Percentiles rank a stretch among this genome's conserved stretches.
These are phyloP conservation scores for Coniochaeta sp. DNA, from an alignment of 2,329 filamentous ascomycete species.

Conservation along the genomic window DNA sequence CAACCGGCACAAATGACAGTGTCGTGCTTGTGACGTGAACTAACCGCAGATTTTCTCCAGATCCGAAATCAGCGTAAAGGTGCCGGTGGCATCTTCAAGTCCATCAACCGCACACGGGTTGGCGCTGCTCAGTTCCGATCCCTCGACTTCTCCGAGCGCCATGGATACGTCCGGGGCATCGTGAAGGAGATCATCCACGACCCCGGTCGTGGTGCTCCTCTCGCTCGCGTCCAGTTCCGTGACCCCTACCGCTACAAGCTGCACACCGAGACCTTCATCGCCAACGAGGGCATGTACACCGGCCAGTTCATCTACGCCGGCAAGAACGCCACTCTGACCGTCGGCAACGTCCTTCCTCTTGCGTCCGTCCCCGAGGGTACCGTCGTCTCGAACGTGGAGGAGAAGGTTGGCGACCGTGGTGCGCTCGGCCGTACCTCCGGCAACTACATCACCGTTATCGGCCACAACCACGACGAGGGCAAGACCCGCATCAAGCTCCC, in stretches of 20 bases:
- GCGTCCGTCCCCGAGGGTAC: constrained; percentile 97
- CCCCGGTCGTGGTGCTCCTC: constrained; percentile 93
- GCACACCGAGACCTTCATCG: constrained; percentile 98
- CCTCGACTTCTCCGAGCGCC: constrained; percentile 93
- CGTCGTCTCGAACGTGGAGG: constrained; percentile 98
- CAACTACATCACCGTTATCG: constrained; percentile 98
- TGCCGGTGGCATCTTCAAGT: constrained; percentile 49
- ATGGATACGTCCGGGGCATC: constrained; percentile 95
- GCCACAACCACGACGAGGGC: constrained; percentile 97
- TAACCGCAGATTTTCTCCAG: constrained; percentile 18
- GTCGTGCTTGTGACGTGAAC: constrained; percentile 4
- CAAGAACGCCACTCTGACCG: constrained; percentile 94
- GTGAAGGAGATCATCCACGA: constrained; percentile 99
- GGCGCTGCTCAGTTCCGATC: constrained; percentile 87
- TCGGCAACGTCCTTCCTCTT: constrained; percentile 96
- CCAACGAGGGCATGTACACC: constrained; percentile 99
- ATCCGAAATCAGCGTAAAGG: constrained; percentile 61
- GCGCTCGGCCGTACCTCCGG: constrained; percentile 93
- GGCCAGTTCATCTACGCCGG: constrained; percentile 99
- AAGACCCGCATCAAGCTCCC: constrained; percentile 99
- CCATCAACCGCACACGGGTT: constrained; percentile 87
- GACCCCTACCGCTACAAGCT: constrained; percentile 98
- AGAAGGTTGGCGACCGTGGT: constrained; percentile 97
- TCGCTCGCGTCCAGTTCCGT: constrained; percentile 94
- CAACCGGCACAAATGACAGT: neutral